Evolutionary conservation across 352 stramenopile species (phyloP).

Genomic region (Pythium phragmiticola): DNA sequence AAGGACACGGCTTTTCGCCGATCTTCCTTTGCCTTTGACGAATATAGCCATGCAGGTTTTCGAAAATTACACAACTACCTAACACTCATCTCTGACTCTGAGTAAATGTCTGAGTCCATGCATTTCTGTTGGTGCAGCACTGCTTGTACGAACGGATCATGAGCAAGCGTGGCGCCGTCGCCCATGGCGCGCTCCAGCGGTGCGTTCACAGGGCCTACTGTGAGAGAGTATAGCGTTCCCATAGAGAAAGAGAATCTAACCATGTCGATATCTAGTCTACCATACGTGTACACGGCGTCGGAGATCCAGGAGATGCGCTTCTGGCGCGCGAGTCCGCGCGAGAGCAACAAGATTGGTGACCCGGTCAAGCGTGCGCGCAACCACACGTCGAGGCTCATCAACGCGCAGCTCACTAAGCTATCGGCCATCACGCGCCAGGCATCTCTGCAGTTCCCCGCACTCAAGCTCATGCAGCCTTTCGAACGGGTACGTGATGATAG

Average conservation of each 20-base stretch:
- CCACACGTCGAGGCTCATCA: slow-evolving; percentile 78
- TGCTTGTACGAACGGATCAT: not conserved
- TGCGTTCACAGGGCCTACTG: slow-evolving; percentile 3
- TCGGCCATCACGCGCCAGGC: slow-evolving; percentile 67
- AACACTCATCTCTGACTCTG: slow-evolving; percentile 1
- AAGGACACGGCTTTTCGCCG: slow-evolving; percentile 24
- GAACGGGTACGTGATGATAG: slow-evolving; percentile 46
- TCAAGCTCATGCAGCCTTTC: slow-evolving; percentile 79
- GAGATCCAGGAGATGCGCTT: slow-evolving; percentile 90
- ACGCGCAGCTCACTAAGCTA: slow-evolving; percentile 72
- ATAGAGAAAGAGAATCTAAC: not conserved
- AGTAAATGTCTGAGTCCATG: not conserved
- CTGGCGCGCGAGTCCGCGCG: slow-evolving; percentile 63
- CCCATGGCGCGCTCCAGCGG: slow-evolving; percentile 72
- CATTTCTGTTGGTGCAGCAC: not conserved
- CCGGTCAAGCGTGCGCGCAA: slow-evolving; percentile 83
- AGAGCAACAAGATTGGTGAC: slow-evolving; percentile 80
- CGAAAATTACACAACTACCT: not conserved
- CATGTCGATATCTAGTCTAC: slow-evolving; percentile 36
- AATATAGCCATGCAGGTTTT: not conserved
- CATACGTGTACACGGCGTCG: slow-evolving; percentile 74
- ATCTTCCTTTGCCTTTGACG: slow-evolving; percentile 8
- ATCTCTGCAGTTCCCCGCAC: slow-evolving; percentile 73
- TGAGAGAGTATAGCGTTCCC: not conserved
- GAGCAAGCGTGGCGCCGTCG: slow-evolving; percentile 29